phyloP scores from a whole-genome alignment of 2,329 filamentous ascomycete species.

The Rosellinia necatrix region DNA sequence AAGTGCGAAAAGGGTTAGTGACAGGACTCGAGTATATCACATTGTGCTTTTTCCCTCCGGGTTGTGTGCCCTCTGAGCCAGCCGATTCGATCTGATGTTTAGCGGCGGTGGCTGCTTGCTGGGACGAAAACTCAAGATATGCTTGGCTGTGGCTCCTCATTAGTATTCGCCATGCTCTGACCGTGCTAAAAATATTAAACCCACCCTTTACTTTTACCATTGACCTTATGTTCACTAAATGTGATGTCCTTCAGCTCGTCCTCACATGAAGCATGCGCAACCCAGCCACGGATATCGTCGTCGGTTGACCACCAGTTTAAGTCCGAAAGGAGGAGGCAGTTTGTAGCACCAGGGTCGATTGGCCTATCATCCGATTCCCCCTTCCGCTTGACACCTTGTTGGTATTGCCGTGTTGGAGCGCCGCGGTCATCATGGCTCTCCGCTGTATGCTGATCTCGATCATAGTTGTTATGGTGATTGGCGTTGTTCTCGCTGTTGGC shows the following conservation, averaged over 20 bases:
- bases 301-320: constrained; percentile 97
- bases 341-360: constrained; percentile 63
- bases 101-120: constrained; percentile 81
- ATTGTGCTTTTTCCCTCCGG: constrained; percentile 70
- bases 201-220: constrained; percentile 97
- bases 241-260: constrained; percentile 88
- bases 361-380: constrained; percentile 62
- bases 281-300: constrained; percentile 90
- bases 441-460: constrained; percentile 42
- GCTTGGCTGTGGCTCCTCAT: constrained; percentile 61
- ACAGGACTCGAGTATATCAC: constrained; percentile 77
- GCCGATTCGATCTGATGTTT: constrained; percentile 78
- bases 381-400: constrained; percentile 65
- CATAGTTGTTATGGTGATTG: constrained; percentile 49
- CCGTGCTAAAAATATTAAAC: constrained; percentile 36
- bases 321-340: constrained; percentile 84
- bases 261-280: constrained; percentile 78
- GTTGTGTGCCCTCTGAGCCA: constrained; percentile 55
- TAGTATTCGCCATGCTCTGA: constrained; percentile 1
- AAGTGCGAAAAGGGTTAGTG: constrained; percentile 85
- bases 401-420: constrained; percentile 43
- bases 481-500: constrained; percentile 34
- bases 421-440: constrained; percentile 40
- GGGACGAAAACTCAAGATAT: constrained; percentile 82
- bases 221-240: constrained; percentile 98